Evolutionary conservation across 148 eudicot genomes (phyloP).

Genomic region (Beta vulgaris): DNA sequence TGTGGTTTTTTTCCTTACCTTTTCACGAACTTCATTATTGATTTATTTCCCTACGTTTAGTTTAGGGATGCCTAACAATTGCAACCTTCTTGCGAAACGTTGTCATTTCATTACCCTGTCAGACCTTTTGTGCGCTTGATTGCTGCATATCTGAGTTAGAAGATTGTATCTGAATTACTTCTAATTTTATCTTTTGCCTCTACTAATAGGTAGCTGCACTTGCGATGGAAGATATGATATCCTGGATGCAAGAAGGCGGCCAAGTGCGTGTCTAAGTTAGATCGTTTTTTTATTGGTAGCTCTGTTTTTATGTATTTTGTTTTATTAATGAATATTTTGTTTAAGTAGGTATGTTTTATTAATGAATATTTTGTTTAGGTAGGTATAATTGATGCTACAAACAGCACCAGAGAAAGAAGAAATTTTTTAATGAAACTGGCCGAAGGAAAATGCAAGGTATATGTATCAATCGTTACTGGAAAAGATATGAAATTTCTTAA

Average conservation of each 20-base stretch:
- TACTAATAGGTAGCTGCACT: slow-evolving; percentile 96
- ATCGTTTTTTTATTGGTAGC: slow-evolving; percentile 13
- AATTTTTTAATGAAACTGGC: slow-evolving; percentile 98
- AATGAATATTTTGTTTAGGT: slow-evolving; percentile 47
- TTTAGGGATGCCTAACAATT: not conserved
- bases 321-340: slow-evolving; percentile 12
- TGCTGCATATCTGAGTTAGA: not conserved
- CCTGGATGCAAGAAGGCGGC: slow-evolving; percentile 99
- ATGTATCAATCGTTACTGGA: not conserved
- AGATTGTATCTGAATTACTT: not conserved
- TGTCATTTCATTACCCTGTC: not conserved
- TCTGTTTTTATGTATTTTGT: slow-evolving; percentile 10
- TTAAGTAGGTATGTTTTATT: slow-evolving; percentile 64
- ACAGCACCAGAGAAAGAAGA: slow-evolving; percentile 76
- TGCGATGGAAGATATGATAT: slow-evolving; percentile 99
- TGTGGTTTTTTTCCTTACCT: not conserved
- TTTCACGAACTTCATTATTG: too few species aligned
- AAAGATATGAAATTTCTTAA: not conserved
- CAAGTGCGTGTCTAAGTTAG: slow-evolving; percentile 56
- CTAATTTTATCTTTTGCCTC: slow-evolving; percentile 4
- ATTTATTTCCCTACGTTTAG: too few species aligned
- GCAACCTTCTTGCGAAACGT: not conserved
- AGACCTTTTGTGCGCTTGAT: not conserved
- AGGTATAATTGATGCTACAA: slow-evolving; percentile 97
- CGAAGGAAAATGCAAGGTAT: slow-evolving; percentile 99